Conservation (phyloP, 352 stramenopile species). For the Globisporangium acanthophoron region DNA sequence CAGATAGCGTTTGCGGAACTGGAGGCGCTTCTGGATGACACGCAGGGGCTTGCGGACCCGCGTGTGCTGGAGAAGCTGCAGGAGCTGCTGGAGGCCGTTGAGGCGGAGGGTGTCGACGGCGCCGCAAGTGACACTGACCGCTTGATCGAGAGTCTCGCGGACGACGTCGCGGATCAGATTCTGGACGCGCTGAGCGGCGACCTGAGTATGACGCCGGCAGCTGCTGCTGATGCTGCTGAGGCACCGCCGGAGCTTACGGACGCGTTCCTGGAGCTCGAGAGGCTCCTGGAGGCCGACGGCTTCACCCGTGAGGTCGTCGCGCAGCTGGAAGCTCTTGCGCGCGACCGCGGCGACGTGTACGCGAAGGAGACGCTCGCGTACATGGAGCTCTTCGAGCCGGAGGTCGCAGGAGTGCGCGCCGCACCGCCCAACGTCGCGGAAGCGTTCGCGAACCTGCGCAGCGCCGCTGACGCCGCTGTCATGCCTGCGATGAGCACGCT, state of each 20-base stretch:
- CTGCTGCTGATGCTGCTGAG: neutral
- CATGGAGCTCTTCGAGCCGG: constrained; percentile 52
- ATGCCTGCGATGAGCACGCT: constrained; percentile 32
- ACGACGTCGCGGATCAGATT: constrained; percentile 21
- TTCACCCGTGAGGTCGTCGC: constrained; percentile 34
- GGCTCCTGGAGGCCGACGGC: constrained; percentile 39
- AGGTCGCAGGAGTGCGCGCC: neutral
- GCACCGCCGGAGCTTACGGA: constrained; percentile 28
- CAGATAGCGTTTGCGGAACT: constrained; percentile 12
- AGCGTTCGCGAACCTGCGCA: constrained; percentile 36
- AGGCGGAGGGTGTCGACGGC: neutral
- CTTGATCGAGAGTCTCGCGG: constrained; percentile 11
- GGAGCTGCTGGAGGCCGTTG: constrained; percentile 16
- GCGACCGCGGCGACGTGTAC: constrained; percentile 29
- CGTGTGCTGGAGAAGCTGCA: constrained; percentile 19
- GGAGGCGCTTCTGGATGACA: constrained; percentile 13
- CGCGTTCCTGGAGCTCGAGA: constrained; percentile 42
- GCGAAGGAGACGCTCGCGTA: constrained; percentile 56
- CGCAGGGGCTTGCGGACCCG: constrained; percentile 13
- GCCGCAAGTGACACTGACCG: neutral
- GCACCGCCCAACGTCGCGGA: constrained; percentile 26
- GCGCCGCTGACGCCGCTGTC: constrained; percentile 38
- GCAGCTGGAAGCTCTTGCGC: constrained; percentile 23
- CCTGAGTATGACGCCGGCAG: neutral
- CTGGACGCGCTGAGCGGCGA: constrained; percentile 9